phyloP scores from a whole-genome alignment of 768 basidiomycete genomes.

The Leccinum longicurvipes region DNA sequence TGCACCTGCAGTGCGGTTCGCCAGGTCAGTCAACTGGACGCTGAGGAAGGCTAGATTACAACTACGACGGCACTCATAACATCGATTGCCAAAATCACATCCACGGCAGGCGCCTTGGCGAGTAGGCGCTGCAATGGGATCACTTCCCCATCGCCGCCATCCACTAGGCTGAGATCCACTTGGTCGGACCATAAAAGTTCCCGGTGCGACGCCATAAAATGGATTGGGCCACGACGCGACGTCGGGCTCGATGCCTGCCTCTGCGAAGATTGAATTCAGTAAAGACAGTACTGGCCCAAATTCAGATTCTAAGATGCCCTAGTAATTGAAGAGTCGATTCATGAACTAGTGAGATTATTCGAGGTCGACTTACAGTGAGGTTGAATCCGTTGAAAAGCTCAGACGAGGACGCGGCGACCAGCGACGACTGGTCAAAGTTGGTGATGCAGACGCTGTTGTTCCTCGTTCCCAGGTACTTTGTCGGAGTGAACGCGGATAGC shows the following conservation, averaged over 20 bases:
- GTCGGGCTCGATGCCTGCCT: constrained; percentile 25
- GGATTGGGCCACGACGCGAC: constrained; percentile 36
- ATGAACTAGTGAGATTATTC: neutral
- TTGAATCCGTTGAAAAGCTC: constrained; percentile 34
- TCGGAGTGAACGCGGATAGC: constrained; percentile 43
- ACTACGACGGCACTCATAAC: constrained; percentile 27
- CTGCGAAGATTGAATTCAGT: constrained; percentile 23
- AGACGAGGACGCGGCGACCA: constrained; percentile 41
- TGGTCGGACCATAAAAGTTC: constrained; percentile 32
- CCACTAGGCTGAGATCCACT: constrained; percentile 32
- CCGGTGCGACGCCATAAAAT: constrained; percentile 34
- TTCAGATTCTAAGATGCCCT: constrained; percentile 11
- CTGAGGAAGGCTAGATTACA: no score
- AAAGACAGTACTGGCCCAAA: constrained; percentile 12
- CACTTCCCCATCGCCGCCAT: constrained; percentile 43
- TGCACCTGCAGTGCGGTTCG: no score
- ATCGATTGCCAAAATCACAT: no score
- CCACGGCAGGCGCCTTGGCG: constrained; percentile 42
- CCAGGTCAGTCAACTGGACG: no score
- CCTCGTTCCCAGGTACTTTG: constrained; percentile 42
- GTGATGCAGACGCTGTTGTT: constrained; percentile 32
- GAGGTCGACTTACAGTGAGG: constrained; percentile 25
- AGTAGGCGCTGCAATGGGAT: constrained; percentile 51
- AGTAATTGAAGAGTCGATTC: neutral
- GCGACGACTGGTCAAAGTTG: constrained; percentile 33